Base-by-base conservation (phyloP, 371 early-diverging fungal species). In the Conidiobolus incongruus region DNA sequence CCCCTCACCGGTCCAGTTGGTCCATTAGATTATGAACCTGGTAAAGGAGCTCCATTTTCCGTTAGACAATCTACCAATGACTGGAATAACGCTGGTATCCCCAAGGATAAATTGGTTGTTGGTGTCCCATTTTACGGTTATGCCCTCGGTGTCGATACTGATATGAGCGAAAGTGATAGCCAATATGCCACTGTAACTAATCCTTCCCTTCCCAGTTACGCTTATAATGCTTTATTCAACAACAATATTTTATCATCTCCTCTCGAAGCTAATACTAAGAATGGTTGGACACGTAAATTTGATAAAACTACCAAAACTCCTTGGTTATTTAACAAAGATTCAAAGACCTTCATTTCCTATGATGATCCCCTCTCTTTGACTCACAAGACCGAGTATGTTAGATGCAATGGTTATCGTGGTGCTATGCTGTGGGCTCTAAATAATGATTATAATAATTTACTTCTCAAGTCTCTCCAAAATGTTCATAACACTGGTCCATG, bases 301-400 rank as follows among this genome's bases (percentile, higher is more conserved):
- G 79, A 77, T 42, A 44, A 59, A 10, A 51, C 52, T 10, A 58
- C 72, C 16, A 51, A 67, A 52, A 76, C 77, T 1, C 78, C 77
- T 19, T 75, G 77, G 79, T 49, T 77, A 40, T 75, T 69, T 57
- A 68, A 73, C 35, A 54, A 63, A 5, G 46, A 56, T 1, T 51
- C 54, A 28, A 60, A 63, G 23, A 59, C 54, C 0, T 73, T 15
- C 29, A 40, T 28, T 15, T n/a, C 71, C 13, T 78, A 73, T 47
- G 76, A 78, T 47, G 75, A 75, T 51, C 61, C 66, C n/a, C 44
- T 52, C 12, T 73, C 72, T 21, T 51, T 48, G 7, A 54, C 49
- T 15, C 43, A 12, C 15, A 38, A 40, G 21, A 50, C 55, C 6
- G 58, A 64, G 16, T 52, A 57, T 21, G 54, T 51, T 0, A 68